Percentiles rank a stretch among this genome's conserved stretches.
These are phyloP conservation scores for Coniochaeta sp. DNA, from an alignment of 2,329 filamentous ascomycete genomes.

Conservation along the genomic window DNA sequence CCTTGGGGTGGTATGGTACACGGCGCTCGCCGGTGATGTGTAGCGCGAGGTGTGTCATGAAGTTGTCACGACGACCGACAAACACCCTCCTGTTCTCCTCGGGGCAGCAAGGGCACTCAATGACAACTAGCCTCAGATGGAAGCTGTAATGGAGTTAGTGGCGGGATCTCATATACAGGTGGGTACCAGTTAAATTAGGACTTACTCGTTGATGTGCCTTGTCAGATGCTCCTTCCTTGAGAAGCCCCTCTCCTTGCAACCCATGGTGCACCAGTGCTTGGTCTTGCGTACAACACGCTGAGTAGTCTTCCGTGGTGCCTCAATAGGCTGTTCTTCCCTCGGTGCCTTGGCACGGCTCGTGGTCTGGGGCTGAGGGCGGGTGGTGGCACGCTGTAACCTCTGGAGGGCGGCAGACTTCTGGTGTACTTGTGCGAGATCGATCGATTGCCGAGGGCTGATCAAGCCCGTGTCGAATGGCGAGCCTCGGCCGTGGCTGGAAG, in stretches of 20 bases:
- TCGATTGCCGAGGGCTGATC: conserved; percentile 17
- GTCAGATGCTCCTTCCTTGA: conserved; percentile 50
- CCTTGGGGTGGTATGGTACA: neutral
- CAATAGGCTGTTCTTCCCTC: neutral
- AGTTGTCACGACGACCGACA: conserved; percentile 3
- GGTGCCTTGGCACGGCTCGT: conserved; percentile 3
- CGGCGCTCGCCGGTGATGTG: neutral
- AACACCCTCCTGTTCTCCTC: conserved; percentile 3
- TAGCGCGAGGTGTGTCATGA: conserved; percentile 1
- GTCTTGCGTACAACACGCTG: conserved; percentile 15
- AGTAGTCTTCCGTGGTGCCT: neutral
- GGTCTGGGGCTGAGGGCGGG: conserved; percentile 8
- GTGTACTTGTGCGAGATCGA: conserved; percentile 29
- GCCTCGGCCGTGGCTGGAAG: conserved; percentile 9
- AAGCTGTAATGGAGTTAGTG: neutral
- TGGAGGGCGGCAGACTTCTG: conserved; percentile 38
- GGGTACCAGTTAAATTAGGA: conserved; percentile 11
- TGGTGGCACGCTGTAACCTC: conserved; percentile 16
- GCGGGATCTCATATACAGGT: no score
- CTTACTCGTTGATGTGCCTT: conserved; percentile 46
- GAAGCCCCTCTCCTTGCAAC: conserved; percentile 32
- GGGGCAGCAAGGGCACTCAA: neutral
- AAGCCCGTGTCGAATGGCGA: conserved; percentile 8
- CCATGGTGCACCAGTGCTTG: conserved; percentile 31
- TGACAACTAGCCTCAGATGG: neutral